phyloP scores from a whole-genome alignment of 2,329 filamentous ascomycete genomes.

The Bipolaris cookei region DNA sequence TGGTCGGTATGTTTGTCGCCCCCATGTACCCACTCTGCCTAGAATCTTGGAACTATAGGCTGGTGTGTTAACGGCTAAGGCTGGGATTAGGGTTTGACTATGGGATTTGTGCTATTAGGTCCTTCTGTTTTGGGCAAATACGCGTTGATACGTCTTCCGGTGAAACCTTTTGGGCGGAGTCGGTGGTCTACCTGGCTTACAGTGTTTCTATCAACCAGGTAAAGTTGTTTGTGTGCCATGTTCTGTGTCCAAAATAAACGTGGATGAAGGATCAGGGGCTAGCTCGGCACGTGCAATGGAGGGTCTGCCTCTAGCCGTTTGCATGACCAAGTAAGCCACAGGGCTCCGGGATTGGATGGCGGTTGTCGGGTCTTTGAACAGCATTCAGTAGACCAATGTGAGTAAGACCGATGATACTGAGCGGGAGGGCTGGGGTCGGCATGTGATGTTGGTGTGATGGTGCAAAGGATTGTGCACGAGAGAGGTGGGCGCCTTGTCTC shows the following conservation, averaged over 20 bases:
- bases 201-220: neutral
- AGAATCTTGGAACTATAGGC: neutral
- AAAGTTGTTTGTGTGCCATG: neutral
- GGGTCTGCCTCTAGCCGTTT: neutral
- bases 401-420: neutral
- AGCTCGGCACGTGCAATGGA: neutral
- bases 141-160: conserved; percentile 4
- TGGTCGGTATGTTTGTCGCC: neutral
- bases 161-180: conserved; percentile 5
- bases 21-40: conserved; percentile 1
- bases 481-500: conserved; percentile 6
- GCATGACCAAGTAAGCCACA: too few species aligned
- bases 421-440: conserved; percentile 3
- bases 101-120: neutral
- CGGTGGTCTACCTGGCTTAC: conserved; percentile 1
- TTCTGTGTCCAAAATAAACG: neutral
- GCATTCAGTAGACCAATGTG: neutral
- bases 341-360: neutral
- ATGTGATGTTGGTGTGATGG: conserved; percentile 5
- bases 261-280: conserved; percentile 1
- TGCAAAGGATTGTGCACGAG: conserved; percentile 9
- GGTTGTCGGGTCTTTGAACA: neutral
- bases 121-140: neutral
- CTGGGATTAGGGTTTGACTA: conserved; percentile 3
- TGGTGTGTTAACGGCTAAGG: neutral